Percentiles rank a stretch among this genome's conserved stretches.
Conservation (phyloP, 331 rosid species). For the Malus hybrid region DNA sequence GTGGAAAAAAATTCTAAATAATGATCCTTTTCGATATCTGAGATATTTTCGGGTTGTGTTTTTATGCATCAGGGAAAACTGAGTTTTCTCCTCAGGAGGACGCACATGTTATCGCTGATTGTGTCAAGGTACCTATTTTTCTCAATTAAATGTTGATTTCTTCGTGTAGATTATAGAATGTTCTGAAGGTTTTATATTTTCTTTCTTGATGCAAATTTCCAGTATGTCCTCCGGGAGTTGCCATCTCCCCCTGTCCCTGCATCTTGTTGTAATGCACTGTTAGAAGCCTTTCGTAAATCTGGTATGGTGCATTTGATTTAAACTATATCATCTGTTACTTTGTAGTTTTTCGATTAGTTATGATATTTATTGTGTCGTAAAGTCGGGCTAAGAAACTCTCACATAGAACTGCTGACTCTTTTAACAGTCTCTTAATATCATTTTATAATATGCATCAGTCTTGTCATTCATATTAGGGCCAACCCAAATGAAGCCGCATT, state of each 20-base stretch:
- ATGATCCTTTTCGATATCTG: slow-evolving; percentile 1
- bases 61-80: slow-evolving; percentile 58
- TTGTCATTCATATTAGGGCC: neutral
- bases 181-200: slow-evolving; percentile 8
- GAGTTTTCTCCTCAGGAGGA: slow-evolving; percentile 84
- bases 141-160: slow-evolving; percentile 4
- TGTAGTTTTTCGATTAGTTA: neutral
- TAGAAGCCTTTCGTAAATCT: slow-evolving; percentile 82
- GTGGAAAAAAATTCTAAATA: too few relatives aligned
- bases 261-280: slow-evolving; percentile 93
- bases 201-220: slow-evolving; percentile 18
- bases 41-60: slow-evolving; percentile 20
- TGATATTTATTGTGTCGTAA: neutral
- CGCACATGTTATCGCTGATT: slow-evolving; percentile 87
- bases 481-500: too few relatives aligned
- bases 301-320: slow-evolving; percentile 3
- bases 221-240: slow-evolving; percentile 84
- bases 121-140: slow-evolving; percentile 61
- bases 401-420: neutral
- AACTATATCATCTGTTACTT: neutral
- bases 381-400: neutral
- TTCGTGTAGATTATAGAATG: slow-evolving; percentile 12
- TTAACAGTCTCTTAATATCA: neutral
- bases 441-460: neutral
- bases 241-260: slow-evolving; percentile 99